Conservation (phyloP, 352 stramenopile species). For the Blastocystis sp. region DNA sequence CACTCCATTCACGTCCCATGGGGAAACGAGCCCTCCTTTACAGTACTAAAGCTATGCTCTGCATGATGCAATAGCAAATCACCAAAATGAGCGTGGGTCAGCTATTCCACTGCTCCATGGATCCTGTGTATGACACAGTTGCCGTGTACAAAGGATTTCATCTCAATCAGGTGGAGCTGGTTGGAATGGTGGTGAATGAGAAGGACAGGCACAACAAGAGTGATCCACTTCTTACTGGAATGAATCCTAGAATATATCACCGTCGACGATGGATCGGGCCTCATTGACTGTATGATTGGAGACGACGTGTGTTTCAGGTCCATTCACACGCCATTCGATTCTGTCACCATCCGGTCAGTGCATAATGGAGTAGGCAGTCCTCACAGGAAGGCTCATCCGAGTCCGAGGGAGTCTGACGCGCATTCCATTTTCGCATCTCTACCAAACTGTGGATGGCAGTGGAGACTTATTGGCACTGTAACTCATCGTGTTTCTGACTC, state of each 20-base stretch:
- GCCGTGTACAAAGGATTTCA: slow-evolving; percentile 2
- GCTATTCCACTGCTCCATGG: neutral
- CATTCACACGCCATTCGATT: neutral
- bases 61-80: neutral
- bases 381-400: neutral
- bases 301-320: neutral
- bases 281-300: slow-evolving; percentile 22
- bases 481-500: neutral
- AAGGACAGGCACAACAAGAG: neutral
- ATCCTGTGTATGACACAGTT: neutral
- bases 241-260: slow-evolving; percentile 6
- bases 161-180: slow-evolving; percentile 20
- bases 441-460: slow-evolving; percentile 12
- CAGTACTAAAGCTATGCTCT: neutral
- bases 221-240: neutral
- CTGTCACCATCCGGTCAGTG: too few relatives aligned
- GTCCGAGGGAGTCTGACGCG: neutral
- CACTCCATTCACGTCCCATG: neutral
- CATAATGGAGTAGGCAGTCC: too few relatives aligned
- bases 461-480: slow-evolving; percentile 37
- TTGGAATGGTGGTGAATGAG: slow-evolving; percentile 46
- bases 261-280: slow-evolving; percentile 62
- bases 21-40: slow-evolving; percentile 23
- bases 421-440: slow-evolving; percentile 8
- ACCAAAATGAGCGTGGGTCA: slow-evolving; percentile 9